A percentile compares a stretch with the other conserved stretches of the same genome.
Conservation (phyloP, 495 filamentous ascomycete genomes). For the Hypoxylon trugodes region DNA sequence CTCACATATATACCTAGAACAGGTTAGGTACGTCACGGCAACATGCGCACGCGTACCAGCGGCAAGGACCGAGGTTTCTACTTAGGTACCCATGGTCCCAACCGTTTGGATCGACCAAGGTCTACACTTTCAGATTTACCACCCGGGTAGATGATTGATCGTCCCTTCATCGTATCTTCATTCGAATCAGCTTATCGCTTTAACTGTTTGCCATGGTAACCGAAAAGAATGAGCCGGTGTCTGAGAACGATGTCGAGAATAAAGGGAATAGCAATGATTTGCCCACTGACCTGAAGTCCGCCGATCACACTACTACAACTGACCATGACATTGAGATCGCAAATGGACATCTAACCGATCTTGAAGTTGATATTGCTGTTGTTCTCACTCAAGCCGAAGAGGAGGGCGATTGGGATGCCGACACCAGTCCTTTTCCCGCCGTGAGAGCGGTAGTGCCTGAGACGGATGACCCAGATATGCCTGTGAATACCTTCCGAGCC, state of each 20-base stretch:
- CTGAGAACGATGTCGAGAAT: neutral
- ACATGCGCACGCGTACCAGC: neutral
- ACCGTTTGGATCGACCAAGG: no score
- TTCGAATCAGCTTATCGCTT: no score
- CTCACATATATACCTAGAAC: no score
- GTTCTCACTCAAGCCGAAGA: constrained; percentile 46
- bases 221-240: neutral
- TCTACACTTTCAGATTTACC: no score
- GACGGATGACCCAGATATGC: constrained; percentile 43
- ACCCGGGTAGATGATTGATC: no score
- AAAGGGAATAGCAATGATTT: constrained; percentile 18
- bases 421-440: constrained; percentile 49
- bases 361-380: constrained; percentile 43
- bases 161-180: no score
- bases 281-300: constrained; percentile 7
- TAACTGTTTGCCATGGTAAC: constrained; percentile 15
- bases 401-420: constrained; percentile 47
- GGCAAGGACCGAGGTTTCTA: neutral
- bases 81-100: neutral
- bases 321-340: constrained; percentile 37
- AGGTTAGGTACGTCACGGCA: neutral
- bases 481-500: constrained; percentile 44
- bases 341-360: constrained; percentile 43
- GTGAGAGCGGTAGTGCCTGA: constrained; percentile 53
- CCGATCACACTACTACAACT: neutral